Percentiles rank a stretch among this genome's conserved stretches.
Evolutionary conservation across 345 rosid genomes (phyloP).

Genomic region (Orychophragmus violaceus): DNA sequence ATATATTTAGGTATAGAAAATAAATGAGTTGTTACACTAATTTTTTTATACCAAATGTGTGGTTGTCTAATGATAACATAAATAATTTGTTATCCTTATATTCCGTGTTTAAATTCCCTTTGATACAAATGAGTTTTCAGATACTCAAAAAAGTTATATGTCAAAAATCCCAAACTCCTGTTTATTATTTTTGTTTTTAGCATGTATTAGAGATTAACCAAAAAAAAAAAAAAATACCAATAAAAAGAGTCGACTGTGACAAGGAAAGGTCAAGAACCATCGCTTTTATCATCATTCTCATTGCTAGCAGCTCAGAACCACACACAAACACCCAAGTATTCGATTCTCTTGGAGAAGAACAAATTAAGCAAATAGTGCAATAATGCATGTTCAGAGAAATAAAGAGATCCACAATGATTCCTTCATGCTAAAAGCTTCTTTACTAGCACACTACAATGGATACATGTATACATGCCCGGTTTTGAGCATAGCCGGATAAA

Average conservation of each 20-base stretch:
- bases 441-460: conserved; percentile 14
- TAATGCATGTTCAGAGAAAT: conserved; percentile 8
- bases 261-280: conserved; percentile 22
- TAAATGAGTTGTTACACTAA: no score
- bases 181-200: not conserved
- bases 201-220: not conserved
- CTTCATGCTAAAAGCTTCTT: conserved; percentile 25
- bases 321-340: conserved; percentile 13
- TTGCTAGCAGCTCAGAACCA: conserved; percentile 27
- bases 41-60: no score
- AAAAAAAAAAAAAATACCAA: not conserved
- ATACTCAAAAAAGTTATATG: no score
- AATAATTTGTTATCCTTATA: no score
- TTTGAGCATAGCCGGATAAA: no score
- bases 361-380: conserved; percentile 13
- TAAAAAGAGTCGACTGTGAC: conserved; percentile 10
- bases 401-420: conserved; percentile 21
- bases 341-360: conserved; percentile 17
- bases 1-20: no score
- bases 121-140: no score
- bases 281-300: conserved; percentile 29
- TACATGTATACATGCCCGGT: no score
- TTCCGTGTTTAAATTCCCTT: no score
- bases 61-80: no score
- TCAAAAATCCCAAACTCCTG: no score